Evolutionary conservation across 306 rosid genomes (phyloP).

Genomic region (Carpinus viminea): DNA sequence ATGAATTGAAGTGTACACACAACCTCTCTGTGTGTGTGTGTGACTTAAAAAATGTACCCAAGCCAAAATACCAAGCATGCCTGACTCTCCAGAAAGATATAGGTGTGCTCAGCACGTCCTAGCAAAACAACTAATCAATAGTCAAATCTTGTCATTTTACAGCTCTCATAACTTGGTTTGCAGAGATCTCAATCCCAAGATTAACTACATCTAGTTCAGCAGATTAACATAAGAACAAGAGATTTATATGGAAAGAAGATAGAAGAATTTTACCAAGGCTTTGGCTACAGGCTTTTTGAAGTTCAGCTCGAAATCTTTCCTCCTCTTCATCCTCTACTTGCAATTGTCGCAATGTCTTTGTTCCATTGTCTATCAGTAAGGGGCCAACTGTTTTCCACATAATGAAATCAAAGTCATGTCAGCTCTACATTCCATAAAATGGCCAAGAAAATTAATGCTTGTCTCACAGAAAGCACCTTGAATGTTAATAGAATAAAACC

Average conservation of each 20-base stretch:
- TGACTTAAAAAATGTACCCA: background rate
- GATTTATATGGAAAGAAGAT: background rate
- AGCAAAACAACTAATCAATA: background rate
- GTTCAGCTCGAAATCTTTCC: slow-evolving; percentile 93
- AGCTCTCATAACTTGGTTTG: background rate
- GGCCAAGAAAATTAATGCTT: background rate
- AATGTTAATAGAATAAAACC: background rate
- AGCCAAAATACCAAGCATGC: background rate
- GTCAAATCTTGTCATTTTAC: background rate
- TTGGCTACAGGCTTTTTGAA: slow-evolving; percentile 80
- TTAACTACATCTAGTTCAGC: slow-evolving; percentile 11
- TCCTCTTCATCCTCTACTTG: slow-evolving; percentile 77
- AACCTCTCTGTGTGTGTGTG: background rate
- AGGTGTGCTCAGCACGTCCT: background rate
- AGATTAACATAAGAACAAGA: slow-evolving; percentile 8
- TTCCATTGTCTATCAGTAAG: slow-evolving; percentile 47
- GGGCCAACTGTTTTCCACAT: slow-evolving; percentile 33
- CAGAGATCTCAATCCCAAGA: slow-evolving; percentile 1
- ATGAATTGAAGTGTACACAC: background rate
- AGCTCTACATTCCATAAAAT: slow-evolving; percentile 25
- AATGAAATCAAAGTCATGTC: slow-evolving; percentile 24
- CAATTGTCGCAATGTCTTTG: slow-evolving; percentile 49
- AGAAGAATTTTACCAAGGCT: slow-evolving; percentile 73
- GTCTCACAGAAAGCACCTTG: background rate
- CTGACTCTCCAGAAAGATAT: background rate